Percentiles rank a stretch among this genome's conserved stretches.
These are phyloP conservation scores for Talaromyces sp. DNA, from an alignment of 2,329 filamentous ascomycete species.

Conservation along the genomic window DNA sequence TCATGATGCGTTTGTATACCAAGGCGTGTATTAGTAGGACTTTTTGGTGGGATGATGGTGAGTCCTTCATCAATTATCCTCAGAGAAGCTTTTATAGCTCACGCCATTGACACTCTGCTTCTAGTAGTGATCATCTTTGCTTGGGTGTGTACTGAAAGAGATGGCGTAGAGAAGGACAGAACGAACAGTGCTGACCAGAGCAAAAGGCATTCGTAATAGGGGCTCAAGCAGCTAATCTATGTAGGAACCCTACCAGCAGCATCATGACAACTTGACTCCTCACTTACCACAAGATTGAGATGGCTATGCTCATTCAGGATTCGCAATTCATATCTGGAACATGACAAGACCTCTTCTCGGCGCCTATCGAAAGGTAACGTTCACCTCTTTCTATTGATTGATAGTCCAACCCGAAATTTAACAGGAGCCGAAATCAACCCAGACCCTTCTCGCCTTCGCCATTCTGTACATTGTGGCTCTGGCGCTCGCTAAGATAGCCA, in stretches of 20 bases:
- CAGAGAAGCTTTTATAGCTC: background rate
- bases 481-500: background rate
- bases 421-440: background rate
- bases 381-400: background rate
- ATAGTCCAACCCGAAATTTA: background rate
- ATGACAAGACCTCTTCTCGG: background rate
- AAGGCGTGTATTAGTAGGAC: background rate
- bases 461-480: background rate
- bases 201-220: background rate
- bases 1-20: background rate
- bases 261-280: background rate
- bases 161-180: background rate
- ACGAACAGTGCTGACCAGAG: background rate
- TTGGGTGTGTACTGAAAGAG: background rate
- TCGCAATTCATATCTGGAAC: background rate
- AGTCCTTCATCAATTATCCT: background rate
- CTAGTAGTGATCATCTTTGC: background rate
- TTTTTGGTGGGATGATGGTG: background rate
- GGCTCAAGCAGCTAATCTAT: background rate
- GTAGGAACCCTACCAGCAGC: background rate
- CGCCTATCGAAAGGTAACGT: background rate
- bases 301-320: background rate
- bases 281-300: background rate
- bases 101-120: background rate
- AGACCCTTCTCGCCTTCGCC: background rate